Percentiles rank a stretch among this genome's conserved stretches.
phyloP scores from a whole-genome alignment of 805 yeast species.

The Torulaspora quercuum region DNA sequence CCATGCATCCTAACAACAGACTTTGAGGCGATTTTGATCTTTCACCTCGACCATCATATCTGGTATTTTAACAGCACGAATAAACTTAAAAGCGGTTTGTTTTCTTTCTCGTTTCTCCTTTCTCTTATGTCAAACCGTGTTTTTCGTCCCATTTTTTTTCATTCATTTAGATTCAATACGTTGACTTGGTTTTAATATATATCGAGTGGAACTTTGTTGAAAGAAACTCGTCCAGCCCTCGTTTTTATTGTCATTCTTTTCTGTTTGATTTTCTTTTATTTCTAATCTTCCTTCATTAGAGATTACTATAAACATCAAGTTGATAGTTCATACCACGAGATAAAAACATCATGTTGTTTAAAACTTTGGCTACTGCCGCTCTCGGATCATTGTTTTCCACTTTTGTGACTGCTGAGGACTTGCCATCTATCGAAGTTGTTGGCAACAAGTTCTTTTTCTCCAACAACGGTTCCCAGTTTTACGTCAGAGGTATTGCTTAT shows the following conservation, averaged over 20 bases:
- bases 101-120: not conserved
- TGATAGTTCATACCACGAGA: conserved; percentile 1
- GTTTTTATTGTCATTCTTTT: conserved; percentile 2
- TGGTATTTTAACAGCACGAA: conserved; percentile 3
- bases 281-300: conserved; percentile 1
- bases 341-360: conserved; percentile 37
- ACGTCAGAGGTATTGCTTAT: conserved; percentile 75
- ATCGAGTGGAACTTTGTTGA: conserved; percentile 7
- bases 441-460: conserved; percentile 77
- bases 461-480: conserved; percentile 76
- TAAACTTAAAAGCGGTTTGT: not conserved
- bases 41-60: conserved; percentile 1
- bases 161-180: no score
- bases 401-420: conserved; percentile 40
- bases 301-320: conserved; percentile 1
- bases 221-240: no score
- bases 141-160: not conserved
- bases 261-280: no score
- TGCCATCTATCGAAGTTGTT: conserved; percentile 65
- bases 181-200: not conserved
- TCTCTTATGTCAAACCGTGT: not conserved
- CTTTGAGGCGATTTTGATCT: conserved; percentile 1
- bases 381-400: conserved; percentile 31
- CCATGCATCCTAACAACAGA: not conserved
- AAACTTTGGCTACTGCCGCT: conserved; percentile 37